Conservation (phyloP, 768 basidiomycete genomes). For the Phlebiopsis flavidoalba region DNA sequence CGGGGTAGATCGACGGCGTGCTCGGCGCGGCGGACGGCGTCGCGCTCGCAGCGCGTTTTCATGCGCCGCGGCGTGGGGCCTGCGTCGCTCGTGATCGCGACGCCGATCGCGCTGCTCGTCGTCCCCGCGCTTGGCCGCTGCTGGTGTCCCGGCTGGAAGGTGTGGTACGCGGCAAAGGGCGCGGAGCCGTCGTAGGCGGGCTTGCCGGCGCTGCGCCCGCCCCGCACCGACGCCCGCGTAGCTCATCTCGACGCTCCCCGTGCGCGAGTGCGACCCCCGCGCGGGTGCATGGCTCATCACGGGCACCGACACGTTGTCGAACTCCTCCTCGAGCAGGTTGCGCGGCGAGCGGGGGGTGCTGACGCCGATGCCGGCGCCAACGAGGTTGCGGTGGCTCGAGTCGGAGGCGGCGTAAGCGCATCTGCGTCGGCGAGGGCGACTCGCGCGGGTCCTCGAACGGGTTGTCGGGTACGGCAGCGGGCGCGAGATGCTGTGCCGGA, state of each 20-base stretch:
- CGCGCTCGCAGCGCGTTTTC: background rate
- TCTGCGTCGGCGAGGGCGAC: slow-evolving; percentile 15
- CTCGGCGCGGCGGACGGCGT: slow-evolving; percentile 9
- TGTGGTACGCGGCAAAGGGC: slow-evolving; percentile 16
- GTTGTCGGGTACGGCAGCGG: slow-evolving; percentile 20
- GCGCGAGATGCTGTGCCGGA: slow-evolving; percentile 18
- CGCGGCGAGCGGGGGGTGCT: background rate
- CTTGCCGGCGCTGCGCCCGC: background rate
- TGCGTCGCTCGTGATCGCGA: slow-evolving; percentile 19
- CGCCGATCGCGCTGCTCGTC: slow-evolving; percentile 8
- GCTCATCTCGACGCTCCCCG: background rate
- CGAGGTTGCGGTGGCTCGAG: slow-evolving; percentile 2
- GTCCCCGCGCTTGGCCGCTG: background rate
- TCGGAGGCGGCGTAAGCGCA: slow-evolving; percentile 14
- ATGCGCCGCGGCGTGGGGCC: background rate
- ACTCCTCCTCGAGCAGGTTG: background rate
- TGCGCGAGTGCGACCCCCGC: background rate
- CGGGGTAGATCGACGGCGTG: slow-evolving; percentile 20
- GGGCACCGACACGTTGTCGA: background rate
- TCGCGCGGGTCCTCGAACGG: slow-evolving; percentile 33
- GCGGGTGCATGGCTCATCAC: background rate
- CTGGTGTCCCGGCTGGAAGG: background rate
- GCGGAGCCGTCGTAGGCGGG: slow-evolving; percentile 11
- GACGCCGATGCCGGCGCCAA: slow-evolving; percentile 3
- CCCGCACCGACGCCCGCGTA: slow-evolving; percentile 12